These are phyloP conservation scores for Colletotrichum brevisporum DNA, from an alignment of 2,329 filamentous ascomycete genomes.

Conservation along the genomic window DNA sequence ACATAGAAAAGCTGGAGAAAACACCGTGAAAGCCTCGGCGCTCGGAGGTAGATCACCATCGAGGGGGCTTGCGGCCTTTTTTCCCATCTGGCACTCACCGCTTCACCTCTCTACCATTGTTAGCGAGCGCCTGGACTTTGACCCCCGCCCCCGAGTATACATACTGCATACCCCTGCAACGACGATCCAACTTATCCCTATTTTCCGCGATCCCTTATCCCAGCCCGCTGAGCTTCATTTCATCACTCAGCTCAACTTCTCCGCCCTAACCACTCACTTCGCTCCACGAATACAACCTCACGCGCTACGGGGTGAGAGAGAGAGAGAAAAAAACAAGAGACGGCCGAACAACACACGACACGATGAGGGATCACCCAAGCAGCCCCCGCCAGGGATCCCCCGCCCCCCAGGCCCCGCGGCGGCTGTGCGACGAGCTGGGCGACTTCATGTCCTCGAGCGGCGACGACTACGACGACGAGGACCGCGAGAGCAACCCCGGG, in stretches of 20 bases:
- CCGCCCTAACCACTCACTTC: too few species aligned
- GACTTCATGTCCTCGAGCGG: conserved; percentile 35
- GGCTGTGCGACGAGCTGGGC: conserved; percentile 35
- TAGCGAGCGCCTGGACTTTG: too few species aligned
- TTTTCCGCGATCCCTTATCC: conserved; percentile 16
- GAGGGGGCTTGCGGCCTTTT: conserved; percentile 21
- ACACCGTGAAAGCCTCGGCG: not conserved
- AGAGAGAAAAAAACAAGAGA: not conserved
- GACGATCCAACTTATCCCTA: not conserved
- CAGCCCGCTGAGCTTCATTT: not conserved
- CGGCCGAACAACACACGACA: not conserved
- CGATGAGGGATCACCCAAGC: conserved; percentile 33
- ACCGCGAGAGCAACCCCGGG: conserved; percentile 1
- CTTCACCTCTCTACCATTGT: conserved; percentile 7
- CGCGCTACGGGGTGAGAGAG: not conserved
- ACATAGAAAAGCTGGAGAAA: too few species aligned
- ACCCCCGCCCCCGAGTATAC: too few species aligned
- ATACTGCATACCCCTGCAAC: too few species aligned
- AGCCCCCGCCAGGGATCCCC: conserved; percentile 30
- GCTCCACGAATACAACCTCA: too few species aligned
- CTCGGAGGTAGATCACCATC: not conserved
- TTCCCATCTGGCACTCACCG: conserved; percentile 22
- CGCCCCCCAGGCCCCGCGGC: conserved; percentile 15
- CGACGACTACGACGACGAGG: conserved; percentile 12
- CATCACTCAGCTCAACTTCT: too few species aligned